Percentiles rank a stretch among this genome's conserved stretches.
phyloP scores from a whole-genome alignment of 495 filamentous ascomycete species.

The Aspergillus carlsbadensis region DNA sequence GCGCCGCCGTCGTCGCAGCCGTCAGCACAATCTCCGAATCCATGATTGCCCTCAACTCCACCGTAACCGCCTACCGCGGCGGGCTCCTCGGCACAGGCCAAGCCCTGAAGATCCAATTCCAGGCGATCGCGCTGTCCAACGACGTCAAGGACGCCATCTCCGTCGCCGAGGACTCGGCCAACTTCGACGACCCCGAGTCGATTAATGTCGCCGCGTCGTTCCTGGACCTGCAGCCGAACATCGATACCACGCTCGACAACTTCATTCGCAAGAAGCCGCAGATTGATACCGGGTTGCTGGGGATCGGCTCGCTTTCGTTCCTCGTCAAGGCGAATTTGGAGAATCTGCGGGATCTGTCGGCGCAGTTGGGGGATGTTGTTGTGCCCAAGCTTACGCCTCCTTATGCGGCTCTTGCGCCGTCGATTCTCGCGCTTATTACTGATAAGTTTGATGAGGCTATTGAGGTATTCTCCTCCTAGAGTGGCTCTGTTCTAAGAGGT shows the following conservation, averaged over 20 bases:
- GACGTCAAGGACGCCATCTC: conserved; percentile 17
- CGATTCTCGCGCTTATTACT: conserved; percentile 19
- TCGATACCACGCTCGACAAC: conserved; percentile 22
- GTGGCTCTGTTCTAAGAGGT: background rate
- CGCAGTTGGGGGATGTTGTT: conserved; percentile 15
- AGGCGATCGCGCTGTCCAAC: conserved; percentile 9
- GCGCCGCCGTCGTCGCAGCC: conserved; percentile 18
- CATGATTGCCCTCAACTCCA: conserved; percentile 22
- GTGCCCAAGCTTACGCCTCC: conserved; percentile 14
- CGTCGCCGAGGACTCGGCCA: conserved; percentile 16
- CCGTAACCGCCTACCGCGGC: conserved; percentile 22
- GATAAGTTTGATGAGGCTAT: conserved; percentile 20
- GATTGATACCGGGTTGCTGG: conserved; percentile 22
- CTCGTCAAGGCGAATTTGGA: conserved; percentile 21
- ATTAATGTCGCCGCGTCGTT: conserved; percentile 16
- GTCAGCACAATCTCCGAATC: conserved; percentile 14
- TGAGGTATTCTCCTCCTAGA: conserved; percentile 3
- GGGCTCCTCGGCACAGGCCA: conserved; percentile 18
- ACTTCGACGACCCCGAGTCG: conserved; percentile 22
- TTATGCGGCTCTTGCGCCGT: conserved; percentile 20
- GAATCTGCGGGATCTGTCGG: conserved; percentile 15
- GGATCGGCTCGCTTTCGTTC: conserved; percentile 18
- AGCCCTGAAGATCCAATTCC: conserved; percentile 22
- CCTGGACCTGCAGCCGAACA: conserved; percentile 19
- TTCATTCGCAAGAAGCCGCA: conserved; percentile 21